These are phyloP conservation scores for Boletus rufocinnamomeus DNA, from an alignment of 768 basidiomycete genomes.

Conservation along the genomic window DNA sequence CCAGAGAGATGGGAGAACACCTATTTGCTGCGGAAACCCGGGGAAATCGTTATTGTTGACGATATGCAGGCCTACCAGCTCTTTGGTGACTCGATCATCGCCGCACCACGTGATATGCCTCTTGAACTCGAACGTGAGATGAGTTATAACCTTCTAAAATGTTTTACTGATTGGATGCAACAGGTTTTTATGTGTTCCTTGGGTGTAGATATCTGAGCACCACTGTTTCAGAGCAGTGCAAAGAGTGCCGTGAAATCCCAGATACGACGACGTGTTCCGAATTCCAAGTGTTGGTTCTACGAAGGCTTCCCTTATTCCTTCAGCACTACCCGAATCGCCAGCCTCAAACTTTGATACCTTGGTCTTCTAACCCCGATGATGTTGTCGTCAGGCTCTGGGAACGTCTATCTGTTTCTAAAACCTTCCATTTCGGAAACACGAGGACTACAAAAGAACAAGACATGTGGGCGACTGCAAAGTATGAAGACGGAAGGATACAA, in stretches of 20 bases:
- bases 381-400: slow-evolving; percentile 68
- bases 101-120: slow-evolving; percentile 77
- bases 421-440: slow-evolving; percentile 48
- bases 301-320: slow-evolving; percentile 83
- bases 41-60: slow-evolving; percentile 78
- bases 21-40: slow-evolving; percentile 65
- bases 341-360: slow-evolving; percentile 54
- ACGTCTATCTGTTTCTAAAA: slow-evolving; percentile 59
- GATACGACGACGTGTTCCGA: slow-evolving; percentile 46
- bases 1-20: slow-evolving; percentile 48
- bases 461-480: slow-evolving; percentile 65
- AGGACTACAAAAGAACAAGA: slow-evolving; percentile 54
- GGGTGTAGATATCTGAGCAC: slow-evolving; percentile 71
- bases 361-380: slow-evolving; percentile 58
- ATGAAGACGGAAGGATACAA: slow-evolving; percentile 55
- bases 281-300: slow-evolving; percentile 59
- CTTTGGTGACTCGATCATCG: slow-evolving; percentile 72
- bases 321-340: slow-evolving; percentile 74
- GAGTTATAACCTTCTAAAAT: not conserved
- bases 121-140: slow-evolving; percentile 81
- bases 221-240: slow-evolving; percentile 73
- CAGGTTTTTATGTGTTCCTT: slow-evolving; percentile 70
- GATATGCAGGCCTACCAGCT: slow-evolving; percentile 74
- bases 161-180: not conserved
- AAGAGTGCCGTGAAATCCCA: slow-evolving; percentile 49